Percentiles rank a stretch among this genome's conserved stretches.
Conservation (phyloP, 73 alveolate species). For the Paramecium tetraurelia region DNA sequence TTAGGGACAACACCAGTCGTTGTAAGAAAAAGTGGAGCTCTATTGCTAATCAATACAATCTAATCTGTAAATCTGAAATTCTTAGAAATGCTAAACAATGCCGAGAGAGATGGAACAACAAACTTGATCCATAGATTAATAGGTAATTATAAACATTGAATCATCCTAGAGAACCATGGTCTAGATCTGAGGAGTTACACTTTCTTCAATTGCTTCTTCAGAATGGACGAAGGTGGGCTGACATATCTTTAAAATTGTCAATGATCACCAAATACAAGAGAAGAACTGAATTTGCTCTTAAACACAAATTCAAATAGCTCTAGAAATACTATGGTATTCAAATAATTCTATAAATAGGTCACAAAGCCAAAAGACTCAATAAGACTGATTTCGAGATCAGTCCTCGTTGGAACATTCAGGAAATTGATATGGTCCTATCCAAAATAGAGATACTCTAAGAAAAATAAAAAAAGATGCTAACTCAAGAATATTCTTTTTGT, state of each 20-base stretch:
- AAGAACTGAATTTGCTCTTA: conserved; percentile 34
- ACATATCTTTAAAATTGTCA: conserved; percentile 31
- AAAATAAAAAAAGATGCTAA: neutral
- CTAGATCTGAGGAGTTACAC: conserved; percentile 28
- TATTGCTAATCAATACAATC: conserved; percentile 16
- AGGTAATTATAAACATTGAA: neutral
- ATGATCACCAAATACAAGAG: neutral
- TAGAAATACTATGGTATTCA: neutral
- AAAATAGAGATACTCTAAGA: neutral
- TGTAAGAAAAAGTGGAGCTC: conserved; percentile 31
- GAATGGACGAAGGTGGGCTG: conserved; percentile 48
- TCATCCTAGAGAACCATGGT: neutral
- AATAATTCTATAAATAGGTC: neutral
- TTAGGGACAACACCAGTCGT: neutral
- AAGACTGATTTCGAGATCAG: neutral
- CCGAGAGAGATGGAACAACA: conserved; percentile 90
- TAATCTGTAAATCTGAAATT: neutral
- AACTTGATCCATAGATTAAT: conserved; percentile 81
- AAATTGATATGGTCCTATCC: conserved; percentile 10
- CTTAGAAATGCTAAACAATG: conserved; percentile 73
- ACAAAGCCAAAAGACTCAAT: neutral
- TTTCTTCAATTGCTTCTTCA: conserved; percentile 26
- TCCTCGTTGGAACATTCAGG: conserved; percentile 2
- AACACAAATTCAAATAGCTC: neutral
- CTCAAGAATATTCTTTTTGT: conserved; percentile 1